A percentile compares a stretch with the other conserved stretches of the same genome.
phyloP scores from a whole-genome alignment of 75 land plant species.

The Cryptomeria japonica region DNA sequence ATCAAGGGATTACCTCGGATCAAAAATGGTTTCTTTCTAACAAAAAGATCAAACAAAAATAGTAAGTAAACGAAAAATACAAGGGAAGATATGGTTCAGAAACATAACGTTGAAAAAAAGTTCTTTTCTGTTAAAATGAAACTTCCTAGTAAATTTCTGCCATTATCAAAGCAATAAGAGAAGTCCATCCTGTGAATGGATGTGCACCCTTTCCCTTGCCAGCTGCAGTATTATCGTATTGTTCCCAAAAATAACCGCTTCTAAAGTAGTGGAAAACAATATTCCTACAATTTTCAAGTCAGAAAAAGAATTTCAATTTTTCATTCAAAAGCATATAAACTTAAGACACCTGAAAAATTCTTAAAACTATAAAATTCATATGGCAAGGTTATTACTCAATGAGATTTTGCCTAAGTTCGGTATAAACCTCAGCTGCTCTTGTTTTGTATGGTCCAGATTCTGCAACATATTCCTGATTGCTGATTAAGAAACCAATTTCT shows the following conservation, averaged over 20 bases:
- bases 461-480: conserved; percentile 22
- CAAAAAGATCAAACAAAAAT: background rate
- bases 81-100: background rate
- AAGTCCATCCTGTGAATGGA: conserved; percentile 98
- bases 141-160: conserved; percentile 60
- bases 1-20: background rate
- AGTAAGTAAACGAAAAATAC: background rate
- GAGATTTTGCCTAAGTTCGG: conserved; percentile 71
- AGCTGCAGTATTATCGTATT: conserved; percentile 75
- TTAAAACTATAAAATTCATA: background rate
- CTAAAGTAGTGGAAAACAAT: conserved; percentile 70
- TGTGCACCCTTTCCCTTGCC: conserved; percentile 93
- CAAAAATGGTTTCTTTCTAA: background rate
- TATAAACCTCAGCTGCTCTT: conserved; percentile 51
- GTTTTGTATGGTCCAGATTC: conserved; percentile 78
- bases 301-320: background rate
- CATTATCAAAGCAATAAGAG: conserved; percentile 86
- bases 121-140: background rate
- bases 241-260: conserved; percentile 93
- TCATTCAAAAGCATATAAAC: background rate
- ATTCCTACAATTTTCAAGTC: conserved; percentile 55
- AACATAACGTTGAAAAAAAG: background rate
- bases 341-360: background rate
- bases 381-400: conserved; percentile 53
- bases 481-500: background rate